Evolutionary conservation across 148 eudicot genomes (phyloP).

Genomic region (Limonium bicolor): DNA sequence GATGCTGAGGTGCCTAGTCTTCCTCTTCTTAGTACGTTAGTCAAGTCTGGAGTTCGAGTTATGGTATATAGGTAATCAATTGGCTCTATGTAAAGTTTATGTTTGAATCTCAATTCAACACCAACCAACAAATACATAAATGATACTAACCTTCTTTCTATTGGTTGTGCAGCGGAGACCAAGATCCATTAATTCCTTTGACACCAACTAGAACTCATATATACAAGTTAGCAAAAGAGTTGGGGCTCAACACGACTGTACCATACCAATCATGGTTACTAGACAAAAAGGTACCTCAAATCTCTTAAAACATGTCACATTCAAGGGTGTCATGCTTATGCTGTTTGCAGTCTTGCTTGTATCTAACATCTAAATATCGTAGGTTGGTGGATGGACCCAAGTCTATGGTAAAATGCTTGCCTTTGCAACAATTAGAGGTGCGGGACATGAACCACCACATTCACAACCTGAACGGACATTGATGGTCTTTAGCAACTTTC

Average conservation of each 20-base stretch:
- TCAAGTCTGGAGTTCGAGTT: slow-evolving; percentile 58
- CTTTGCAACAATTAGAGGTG: slow-evolving; percentile 83
- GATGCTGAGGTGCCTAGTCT: slow-evolving; percentile 82
- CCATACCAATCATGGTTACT: slow-evolving; percentile 71
- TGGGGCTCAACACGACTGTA: slow-evolving; percentile 46
- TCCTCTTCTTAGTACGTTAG: slow-evolving; percentile 47
- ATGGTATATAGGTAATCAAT: slow-evolving; percentile 48
- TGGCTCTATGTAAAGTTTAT: slow-evolving; percentile 11
- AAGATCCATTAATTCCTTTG: slow-evolving; percentile 74
- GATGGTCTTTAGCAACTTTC: slow-evolving; percentile 54
- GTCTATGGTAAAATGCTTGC: slow-evolving; percentile 53
- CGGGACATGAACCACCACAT: slow-evolving; percentile 82
- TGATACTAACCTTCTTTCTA: neutral
- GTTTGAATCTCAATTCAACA: neutral
- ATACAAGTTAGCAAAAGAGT: slow-evolving; percentile 30
- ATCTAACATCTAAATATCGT: too few species aligned
- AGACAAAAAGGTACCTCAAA: slow-evolving; percentile 41
- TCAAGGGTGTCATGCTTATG: too few species aligned
- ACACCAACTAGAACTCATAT: slow-evolving; percentile 58
- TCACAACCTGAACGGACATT: slow-evolving; percentile 76
- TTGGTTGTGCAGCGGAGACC: slow-evolving; percentile 42
- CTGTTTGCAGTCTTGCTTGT: too few species aligned
- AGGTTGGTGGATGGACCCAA: slow-evolving; percentile 96
- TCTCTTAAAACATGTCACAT: neutral
- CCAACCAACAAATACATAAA: neutral